Percentiles rank a stretch among this genome's conserved stretches.
These are phyloP conservation scores for Rhizomucor pusillus DNA, from an alignment of 371 early-diverging fungal species.

Conservation along the genomic window DNA sequence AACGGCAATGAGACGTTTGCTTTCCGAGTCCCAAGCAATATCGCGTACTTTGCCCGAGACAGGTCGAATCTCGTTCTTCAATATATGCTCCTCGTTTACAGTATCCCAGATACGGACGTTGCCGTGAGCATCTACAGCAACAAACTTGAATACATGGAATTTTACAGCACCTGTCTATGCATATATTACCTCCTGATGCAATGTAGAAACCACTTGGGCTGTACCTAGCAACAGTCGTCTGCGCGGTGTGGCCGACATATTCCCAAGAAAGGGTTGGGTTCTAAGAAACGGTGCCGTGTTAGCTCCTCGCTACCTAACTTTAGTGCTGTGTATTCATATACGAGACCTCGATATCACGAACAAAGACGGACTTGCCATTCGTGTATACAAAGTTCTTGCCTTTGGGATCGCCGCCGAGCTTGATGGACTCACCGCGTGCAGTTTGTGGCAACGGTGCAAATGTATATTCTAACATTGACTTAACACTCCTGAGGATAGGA, in stretches of 20 bases:
- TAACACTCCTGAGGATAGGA: too few relatives aligned
- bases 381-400: conserved; percentile 86
- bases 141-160: background rate
- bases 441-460: conserved; percentile 82
- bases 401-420: conserved; percentile 83
- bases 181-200: conserved; percentile 83
- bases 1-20: conserved; percentile 91
- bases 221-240: conserved; percentile 85
- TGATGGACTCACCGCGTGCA: conserved; percentile 77
- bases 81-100: conserved; percentile 75
- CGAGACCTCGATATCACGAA: conserved; percentile 77
- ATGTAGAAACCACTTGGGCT: conserved; percentile 94
- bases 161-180: too few relatives aligned
- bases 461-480: conserved; percentile 48
- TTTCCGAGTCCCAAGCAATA: conserved; percentile 93
- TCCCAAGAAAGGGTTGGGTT: conserved; percentile 80
- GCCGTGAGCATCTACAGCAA: conserved; percentile 75
- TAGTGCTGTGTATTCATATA: too few relatives aligned
- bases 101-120: conserved; percentile 95
- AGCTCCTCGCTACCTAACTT: too few relatives aligned
- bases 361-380: conserved; percentile 86
- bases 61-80: conserved; percentile 78
- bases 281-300: conserved; percentile 31
- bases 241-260: conserved; percentile 80
- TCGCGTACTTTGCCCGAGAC: conserved; percentile 84